phyloP scores from a whole-genome alignment of 371 early-diverging fungal species.

The Phascolomyces articulosus region DNA sequence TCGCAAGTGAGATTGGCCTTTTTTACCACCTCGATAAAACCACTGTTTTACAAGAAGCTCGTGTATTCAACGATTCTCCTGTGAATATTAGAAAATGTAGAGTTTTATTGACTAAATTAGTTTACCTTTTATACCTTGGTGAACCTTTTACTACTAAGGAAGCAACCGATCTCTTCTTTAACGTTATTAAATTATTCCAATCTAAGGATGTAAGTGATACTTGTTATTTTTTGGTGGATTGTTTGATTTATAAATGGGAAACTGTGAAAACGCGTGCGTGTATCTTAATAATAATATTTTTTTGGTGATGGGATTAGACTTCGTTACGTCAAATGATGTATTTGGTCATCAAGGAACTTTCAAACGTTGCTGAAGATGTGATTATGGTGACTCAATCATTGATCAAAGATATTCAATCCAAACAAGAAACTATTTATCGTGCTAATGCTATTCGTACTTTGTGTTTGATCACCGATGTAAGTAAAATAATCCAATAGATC shows the following conservation, averaged over 20 bases:
- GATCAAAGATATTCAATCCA: constrained; percentile 96
- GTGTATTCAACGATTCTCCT: constrained; percentile 95
- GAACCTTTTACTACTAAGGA: constrained; percentile 89
- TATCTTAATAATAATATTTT: neutral
- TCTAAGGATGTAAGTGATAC: constrained; percentile 81
- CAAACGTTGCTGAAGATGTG: constrained; percentile 91
- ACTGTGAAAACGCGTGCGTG: too few species aligned
- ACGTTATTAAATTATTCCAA: constrained; percentile 97
- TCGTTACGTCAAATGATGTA: constrained; percentile 95
- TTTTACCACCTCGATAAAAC: constrained; percentile 86
- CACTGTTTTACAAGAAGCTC: constrained; percentile 94
- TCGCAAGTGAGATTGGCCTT: constrained; percentile 48
- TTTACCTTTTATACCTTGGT: constrained; percentile 88
- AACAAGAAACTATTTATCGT: constrained; percentile 85
- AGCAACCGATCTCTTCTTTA: constrained; percentile 97
- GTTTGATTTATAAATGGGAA: neutral
- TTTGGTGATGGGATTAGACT: constrained; percentile 46
- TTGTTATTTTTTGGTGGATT: neutral
- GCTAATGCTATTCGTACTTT: constrained; percentile 97
- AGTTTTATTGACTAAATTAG: constrained; percentile 88
- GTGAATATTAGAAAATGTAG: constrained; percentile 94
- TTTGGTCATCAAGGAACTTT: constrained; percentile 94
- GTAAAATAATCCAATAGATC: constrained; percentile 7
- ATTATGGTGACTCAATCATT: constrained; percentile 96
- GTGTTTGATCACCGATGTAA: constrained; percentile 93